Percentiles rank a stretch among this genome's conserved stretches.
phyloP scores from a whole-genome alignment of 192 early-diverging fungal species.

The Dissophora ornata region DNA sequence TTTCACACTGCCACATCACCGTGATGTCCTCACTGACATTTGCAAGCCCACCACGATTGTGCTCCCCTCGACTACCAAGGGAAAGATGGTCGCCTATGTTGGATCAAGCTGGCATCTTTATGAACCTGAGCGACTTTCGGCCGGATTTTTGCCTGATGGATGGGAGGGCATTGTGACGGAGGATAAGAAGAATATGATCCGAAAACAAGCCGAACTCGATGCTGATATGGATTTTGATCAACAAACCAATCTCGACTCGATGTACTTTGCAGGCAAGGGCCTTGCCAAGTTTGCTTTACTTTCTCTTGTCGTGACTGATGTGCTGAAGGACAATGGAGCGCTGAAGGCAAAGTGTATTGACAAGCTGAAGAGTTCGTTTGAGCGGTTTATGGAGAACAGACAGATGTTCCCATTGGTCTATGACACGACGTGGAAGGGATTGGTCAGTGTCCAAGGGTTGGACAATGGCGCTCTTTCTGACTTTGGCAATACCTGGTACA shows the following conservation, averaged over 20 bases:
- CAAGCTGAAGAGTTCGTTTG: constrained; percentile 30
- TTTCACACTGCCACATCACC: constrained; percentile 51
- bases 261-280: constrained; percentile 54
- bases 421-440: constrained; percentile 38
- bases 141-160: constrained; percentile 26
- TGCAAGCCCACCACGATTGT: constrained; percentile 12
- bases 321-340: constrained; percentile 17
- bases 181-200: constrained; percentile 25
- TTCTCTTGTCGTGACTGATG: constrained; percentile 30
- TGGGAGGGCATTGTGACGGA: constrained; percentile 9
- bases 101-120: constrained; percentile 32
- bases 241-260: constrained; percentile 30
- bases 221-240: constrained; percentile 18
- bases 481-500: constrained; percentile 55
- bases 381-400: constrained; percentile 32
- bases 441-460: constrained; percentile 34
- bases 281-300: constrained; percentile 46
- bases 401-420: constrained; percentile 40
- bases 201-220: constrained; percentile 24
- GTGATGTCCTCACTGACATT: constrained; percentile 16
- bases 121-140: constrained; percentile 21
- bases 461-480: constrained; percentile 28
- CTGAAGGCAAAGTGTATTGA: constrained; percentile 20
- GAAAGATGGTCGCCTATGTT: constrained; percentile 46
- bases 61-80: constrained; percentile 43